Conservation (phyloP, 805 yeast genomes). For the Spathaspora boniae region DNA sequence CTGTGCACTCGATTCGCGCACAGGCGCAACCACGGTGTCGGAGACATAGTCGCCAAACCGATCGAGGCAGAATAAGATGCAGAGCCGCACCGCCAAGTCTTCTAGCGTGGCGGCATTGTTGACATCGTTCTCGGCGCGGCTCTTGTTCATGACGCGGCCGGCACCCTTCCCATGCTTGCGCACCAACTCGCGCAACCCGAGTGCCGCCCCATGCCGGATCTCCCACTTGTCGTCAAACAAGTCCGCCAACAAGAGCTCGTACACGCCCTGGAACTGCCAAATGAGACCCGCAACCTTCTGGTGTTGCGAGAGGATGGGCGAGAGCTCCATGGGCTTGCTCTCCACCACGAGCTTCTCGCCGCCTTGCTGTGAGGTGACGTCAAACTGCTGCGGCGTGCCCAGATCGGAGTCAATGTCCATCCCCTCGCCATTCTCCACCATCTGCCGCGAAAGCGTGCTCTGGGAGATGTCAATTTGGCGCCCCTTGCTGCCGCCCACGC, state of each 20-base stretch:
- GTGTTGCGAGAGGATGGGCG: slow-evolving; percentile 68
- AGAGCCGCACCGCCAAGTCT: slow-evolving; percentile 79
- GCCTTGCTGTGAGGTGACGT: slow-evolving; percentile 75
- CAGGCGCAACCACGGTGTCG: slow-evolving; percentile 98
- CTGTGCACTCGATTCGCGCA: slow-evolving; percentile 94
- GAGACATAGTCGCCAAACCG: slow-evolving; percentile 96
- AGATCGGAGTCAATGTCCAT: slow-evolving; percentile 17
- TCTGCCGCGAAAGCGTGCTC: slow-evolving; percentile 59
- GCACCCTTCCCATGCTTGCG: slow-evolving; percentile 81
- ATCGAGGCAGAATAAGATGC: slow-evolving; percentile 87
- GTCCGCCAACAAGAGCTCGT: slow-evolving; percentile 74
- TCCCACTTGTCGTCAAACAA: slow-evolving; percentile 90
- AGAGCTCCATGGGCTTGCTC: slow-evolving; percentile 59
- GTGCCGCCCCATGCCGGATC: slow-evolving; percentile 89
- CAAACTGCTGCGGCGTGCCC: slow-evolving; percentile 38
- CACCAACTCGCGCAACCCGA: slow-evolving; percentile 85
- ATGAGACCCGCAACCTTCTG: slow-evolving; percentile 68
- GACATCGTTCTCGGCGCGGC: slow-evolving; percentile 56
- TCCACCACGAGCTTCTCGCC: slow-evolving; percentile 83
- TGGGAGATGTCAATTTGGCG: slow-evolving; percentile 66
- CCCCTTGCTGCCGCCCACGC: slow-evolving; percentile 41
- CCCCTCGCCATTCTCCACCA: slow-evolving; percentile 39
- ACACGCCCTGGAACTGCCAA: slow-evolving; percentile 95
- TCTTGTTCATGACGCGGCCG: slow-evolving; percentile 69
- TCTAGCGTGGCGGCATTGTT: slow-evolving; percentile 72